phyloP scores from a whole-genome alignment of 2,329 filamentous ascomycete species.

The Diaporthe vexans region DNA sequence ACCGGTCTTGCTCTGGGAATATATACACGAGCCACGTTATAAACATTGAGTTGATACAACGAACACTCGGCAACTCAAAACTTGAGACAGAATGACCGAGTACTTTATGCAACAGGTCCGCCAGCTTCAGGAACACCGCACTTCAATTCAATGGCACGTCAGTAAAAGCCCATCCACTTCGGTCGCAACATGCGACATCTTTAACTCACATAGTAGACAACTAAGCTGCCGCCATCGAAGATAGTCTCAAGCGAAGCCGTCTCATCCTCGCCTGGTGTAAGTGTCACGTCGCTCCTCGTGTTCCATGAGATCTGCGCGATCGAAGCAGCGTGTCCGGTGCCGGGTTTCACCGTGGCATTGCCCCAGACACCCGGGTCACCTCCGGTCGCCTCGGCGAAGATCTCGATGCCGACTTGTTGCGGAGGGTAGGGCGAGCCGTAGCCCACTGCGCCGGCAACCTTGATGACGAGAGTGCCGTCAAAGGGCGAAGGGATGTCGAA shows the following conservation, averaged over 20 bases:
- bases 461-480: slow-evolving; percentile 22
- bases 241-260: neutral
- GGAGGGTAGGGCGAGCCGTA: slow-evolving; percentile 29
- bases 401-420: slow-evolving; percentile 4
- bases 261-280: neutral
- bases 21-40: neutral
- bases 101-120: neutral
- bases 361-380: slow-evolving; percentile 17
- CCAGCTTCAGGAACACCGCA: neutral
- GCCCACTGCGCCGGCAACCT: slow-evolving; percentile 10
- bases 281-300: neutral
- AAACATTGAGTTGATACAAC: neutral
- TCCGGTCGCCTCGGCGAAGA: neutral
- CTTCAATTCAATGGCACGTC: neutral
- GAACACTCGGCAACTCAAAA: neutral
- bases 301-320: slow-evolving; percentile 9
- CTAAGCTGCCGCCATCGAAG: slow-evolving; percentile 10
- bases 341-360: slow-evolving; percentile 8
- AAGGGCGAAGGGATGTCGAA: slow-evolving; percentile 16
- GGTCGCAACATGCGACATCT: no score
- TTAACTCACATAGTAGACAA: slow-evolving; percentile 11
- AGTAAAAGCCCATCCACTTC: neutral
- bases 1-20: neutral
- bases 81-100: fast-evolving
- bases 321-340: neutral